Evolutionary conservation across 345 rosid species (phyloP), one percentile per base, ranked within the genome.

Genomic region (Stellera chamaejasme): DNA sequence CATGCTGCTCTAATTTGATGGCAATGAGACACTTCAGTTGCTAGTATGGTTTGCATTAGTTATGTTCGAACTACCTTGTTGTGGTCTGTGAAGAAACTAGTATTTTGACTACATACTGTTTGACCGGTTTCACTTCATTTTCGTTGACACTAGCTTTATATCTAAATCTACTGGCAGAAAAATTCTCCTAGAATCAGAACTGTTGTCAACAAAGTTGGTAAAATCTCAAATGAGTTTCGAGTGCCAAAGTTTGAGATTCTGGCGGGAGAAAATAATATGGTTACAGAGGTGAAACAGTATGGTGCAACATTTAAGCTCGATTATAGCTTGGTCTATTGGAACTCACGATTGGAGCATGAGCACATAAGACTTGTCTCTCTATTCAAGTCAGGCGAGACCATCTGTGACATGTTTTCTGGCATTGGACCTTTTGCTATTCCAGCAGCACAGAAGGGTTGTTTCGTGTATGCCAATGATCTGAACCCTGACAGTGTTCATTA

Each of bases 371-470:
- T 92, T 59, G 78, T 86, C 15, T 81, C 98, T 54, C 77, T 69
- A 48, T 92, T 88, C 65, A 69, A 16, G 73, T 78, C 91, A 11
- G 95, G 91, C 61, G 96, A 92, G 66, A 84, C 73, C 25, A 79
- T 92, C 45, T 92, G 95, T 79, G 97, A 92, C 69, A 84, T 88
- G 96, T 88, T 88, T 79, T 82, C 98, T 66, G 98, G 97, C 46
- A 81, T 92, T 68, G 98, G 97, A 49, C 98, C 98, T 55, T 92
- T 88, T 71, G 91, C 95, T 48, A 81, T 92, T 71, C 95, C 97
- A 52, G 96, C 97, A 43, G 95, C 93, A 44, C 95, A 81, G 44
- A 88, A 79, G 69, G 97, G 98, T 50, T 92, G 98, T 71, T 56
- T 79, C 10, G 93, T 92, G 58, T 77, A 80, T 79, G 95, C 98